These are phyloP conservation scores for Eremothecium coryli DNA, from an alignment of 1,139 yeast genomes.

Conservation along the genomic window DNA sequence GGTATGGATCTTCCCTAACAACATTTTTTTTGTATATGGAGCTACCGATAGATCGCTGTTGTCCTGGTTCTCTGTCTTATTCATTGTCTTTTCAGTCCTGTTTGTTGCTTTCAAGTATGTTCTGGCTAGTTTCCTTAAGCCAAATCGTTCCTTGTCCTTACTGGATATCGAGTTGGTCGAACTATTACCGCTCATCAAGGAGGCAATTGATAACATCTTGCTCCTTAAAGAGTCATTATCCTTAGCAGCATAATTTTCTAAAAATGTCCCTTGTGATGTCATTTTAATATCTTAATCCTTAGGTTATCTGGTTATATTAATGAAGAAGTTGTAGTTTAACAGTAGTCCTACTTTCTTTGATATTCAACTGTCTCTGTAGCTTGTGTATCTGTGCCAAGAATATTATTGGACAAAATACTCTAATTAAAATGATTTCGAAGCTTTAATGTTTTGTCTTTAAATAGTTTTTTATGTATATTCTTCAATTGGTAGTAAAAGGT, in stretches of 20 bases:
- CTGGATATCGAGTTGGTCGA: slow-evolving; percentile 7
- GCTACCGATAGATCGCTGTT: slow-evolving; percentile 1
- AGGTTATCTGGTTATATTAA: slow-evolving; percentile 6
- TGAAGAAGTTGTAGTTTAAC: slow-evolving; percentile 5
- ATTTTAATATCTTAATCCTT: slow-evolving; percentile 4
- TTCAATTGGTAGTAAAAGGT: background rate
- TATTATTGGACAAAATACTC: slow-evolving; percentile 1
- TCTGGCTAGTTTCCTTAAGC: slow-evolving; percentile 25
- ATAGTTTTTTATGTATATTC: slow-evolving; percentile 1
- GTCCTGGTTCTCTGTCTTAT: slow-evolving; percentile 4
- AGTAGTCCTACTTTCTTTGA: slow-evolving; percentile 6
- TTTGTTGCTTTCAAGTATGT: slow-evolving; percentile 13
- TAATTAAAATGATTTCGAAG: slow-evolving; percentile 1
- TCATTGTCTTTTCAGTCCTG: slow-evolving; percentile 3
- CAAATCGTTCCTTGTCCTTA: slow-evolving; percentile 18
- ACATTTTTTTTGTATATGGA: slow-evolving; percentile 5
- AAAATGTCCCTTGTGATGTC: slow-evolving; percentile 5
- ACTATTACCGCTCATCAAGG: slow-evolving; percentile 6
- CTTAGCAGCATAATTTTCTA: slow-evolving; percentile 4
- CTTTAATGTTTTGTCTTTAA: slow-evolving; percentile 2
- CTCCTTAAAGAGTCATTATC: slow-evolving; percentile 5
- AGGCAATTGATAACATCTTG: slow-evolving; percentile 5
- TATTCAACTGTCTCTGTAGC: slow-evolving; percentile 4
- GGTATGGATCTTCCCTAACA: slow-evolving; percentile 5
- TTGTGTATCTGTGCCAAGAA: slow-evolving; percentile 5